Base-by-base conservation (phyloP, 306 rosid species). In the Pachyrhizus erosus region DNA sequence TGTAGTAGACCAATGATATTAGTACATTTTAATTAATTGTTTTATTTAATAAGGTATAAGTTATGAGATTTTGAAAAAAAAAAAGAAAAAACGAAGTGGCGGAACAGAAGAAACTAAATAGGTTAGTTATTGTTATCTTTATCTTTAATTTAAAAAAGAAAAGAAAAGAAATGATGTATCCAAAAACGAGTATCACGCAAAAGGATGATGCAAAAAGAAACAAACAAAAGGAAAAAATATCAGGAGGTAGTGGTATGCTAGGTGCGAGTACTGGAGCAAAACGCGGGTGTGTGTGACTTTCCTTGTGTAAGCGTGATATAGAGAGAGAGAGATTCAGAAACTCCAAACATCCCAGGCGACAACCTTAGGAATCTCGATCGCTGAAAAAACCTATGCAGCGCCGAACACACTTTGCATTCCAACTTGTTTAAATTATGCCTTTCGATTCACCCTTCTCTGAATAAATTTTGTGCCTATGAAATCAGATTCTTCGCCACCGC, bases 341-440 rank as follows among this genome's bases (percentile, higher is more conserved):
- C 42, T 82, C 85, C 87, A 77, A 55, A 65, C n/a, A 45, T 76
- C 17, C 52, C 39, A 57, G 33, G 49, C 85, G 91, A 85, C 88
- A 71, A 88, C 85, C 76, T 57, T 54, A 77, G 86, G 92, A 82
- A 86, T 86, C 92, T 82, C 83, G 73, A 79, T 83, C 79, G 70
- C 73, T 70, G 84, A 82, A 21, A 78, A 82, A 70, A 75, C 79
- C 87, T 81, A 76, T 66, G 77, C 75, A 75, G 9, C 24, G 69
- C 55, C 37, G 23, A 71, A 37, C 55, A 48, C 21, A 40, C 17
- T 67, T 31, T 18, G 31, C 27, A 34, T 33, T 64, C 27, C 51
- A 43, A 33, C 72, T 7, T 31, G 70, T 49, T 81, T 80, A 48
- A 68, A 52, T 62, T 54, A 5, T 46, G 12, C 68, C 67, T 31